These are phyloP conservation scores for Hanseniaspora occidentalis DNA, from an alignment of 805 yeast species.

Conservation along the genomic window DNA sequence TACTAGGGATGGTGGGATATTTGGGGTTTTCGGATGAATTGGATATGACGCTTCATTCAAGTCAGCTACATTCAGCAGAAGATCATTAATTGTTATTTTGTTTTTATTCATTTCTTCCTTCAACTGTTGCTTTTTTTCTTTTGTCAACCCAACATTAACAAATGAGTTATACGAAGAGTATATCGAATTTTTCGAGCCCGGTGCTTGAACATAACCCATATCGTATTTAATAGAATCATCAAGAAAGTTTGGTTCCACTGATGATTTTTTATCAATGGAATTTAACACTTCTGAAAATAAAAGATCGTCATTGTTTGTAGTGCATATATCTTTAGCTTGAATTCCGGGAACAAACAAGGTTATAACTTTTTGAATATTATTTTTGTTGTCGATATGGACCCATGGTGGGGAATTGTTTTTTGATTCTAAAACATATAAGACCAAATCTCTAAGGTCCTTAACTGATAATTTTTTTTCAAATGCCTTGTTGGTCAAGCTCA, in stretches of 20 bases:
- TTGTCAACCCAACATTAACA: slow-evolving; percentile 42
- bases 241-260: slow-evolving; percentile 2
- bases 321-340: slow-evolving; percentile 28
- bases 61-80: slow-evolving; percentile 38
- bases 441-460: slow-evolving; percentile 34
- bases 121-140: slow-evolving; percentile 37
- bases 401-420: slow-evolving; percentile 32
- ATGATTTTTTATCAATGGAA: slow-evolving; percentile 2
- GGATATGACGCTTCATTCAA: slow-evolving; percentile 46
- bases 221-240: background rate
- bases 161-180: slow-evolving; percentile 45
- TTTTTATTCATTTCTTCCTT: slow-evolving; percentile 18
- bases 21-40: slow-evolving; percentile 32
- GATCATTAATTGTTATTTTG: slow-evolving; percentile 36
- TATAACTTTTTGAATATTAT: slow-evolving; percentile 40
- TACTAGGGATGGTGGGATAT: slow-evolving; percentile 8
- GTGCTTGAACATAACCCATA: slow-evolving; percentile 36
- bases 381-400: slow-evolving; percentile 36
- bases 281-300: slow-evolving; percentile 3
- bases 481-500: slow-evolving; percentile 25
- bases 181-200: slow-evolving; percentile 51
- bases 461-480: slow-evolving; percentile 21
- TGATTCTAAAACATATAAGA: slow-evolving; percentile 29
- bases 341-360: slow-evolving; percentile 58
- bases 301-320: no score